Evolutionary conservation across 331 rosid genomes (phyloP).

Genomic region (Cydonia oblonga): DNA sequence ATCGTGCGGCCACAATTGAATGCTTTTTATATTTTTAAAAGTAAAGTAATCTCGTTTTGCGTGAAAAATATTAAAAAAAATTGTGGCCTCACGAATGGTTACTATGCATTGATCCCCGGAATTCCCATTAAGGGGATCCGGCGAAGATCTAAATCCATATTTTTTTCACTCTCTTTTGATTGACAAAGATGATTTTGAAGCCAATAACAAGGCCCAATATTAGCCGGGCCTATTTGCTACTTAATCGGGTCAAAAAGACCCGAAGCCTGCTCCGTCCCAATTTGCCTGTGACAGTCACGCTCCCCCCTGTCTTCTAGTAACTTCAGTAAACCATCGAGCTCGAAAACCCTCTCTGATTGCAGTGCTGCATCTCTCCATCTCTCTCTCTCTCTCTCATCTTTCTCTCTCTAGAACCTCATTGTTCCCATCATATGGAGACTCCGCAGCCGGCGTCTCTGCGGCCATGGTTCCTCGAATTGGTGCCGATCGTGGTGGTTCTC

Average conservation of each 20-base stretch:
- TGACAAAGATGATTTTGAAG: not conserved
- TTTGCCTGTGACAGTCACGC: not conserved
- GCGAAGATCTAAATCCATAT: too few relatives aligned
- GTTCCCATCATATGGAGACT: slow-evolving; percentile 33
- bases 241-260: not conserved
- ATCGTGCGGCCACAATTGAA: too few relatives aligned
- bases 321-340: not conserved
- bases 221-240: not conserved
- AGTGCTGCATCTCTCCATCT: not conserved
- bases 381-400: slow-evolving; percentile 1
- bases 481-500: slow-evolving; percentile 46
- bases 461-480: slow-evolving; percentile 59
- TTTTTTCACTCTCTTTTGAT: too few relatives aligned
- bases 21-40: too few relatives aligned
- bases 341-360: not conserved
- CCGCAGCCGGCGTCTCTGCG: slow-evolving; percentile 31
- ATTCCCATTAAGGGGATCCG: too few relatives aligned
- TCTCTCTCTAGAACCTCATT: not conserved
- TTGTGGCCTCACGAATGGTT: too few relatives aligned
- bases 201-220: not conserved
- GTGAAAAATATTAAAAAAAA: too few relatives aligned
- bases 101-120: too few relatives aligned
- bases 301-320: not conserved
- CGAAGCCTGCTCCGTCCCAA: not conserved
- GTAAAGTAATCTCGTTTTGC: too few relatives aligned